A percentile compares a stretch with the other conserved stretches of the same genome.
Conservation (phyloP, 768 basidiomycete genomes). For the Imleria badia region DNA sequence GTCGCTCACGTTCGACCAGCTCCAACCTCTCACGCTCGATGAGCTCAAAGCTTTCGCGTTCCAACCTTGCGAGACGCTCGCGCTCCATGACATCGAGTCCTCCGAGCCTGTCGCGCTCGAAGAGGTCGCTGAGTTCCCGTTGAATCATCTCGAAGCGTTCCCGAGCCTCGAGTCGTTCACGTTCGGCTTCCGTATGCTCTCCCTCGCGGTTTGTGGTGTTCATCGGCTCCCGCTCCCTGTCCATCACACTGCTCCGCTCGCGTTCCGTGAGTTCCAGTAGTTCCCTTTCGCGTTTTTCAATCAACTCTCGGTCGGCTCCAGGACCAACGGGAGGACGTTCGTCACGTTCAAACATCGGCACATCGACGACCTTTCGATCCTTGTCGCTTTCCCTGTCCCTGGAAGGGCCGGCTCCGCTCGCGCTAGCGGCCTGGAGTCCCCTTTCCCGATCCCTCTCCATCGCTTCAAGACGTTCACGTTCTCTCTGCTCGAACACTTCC, state of each 20-base stretch:
- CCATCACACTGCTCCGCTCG: constrained; percentile 13
- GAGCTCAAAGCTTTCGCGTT: constrained; percentile 31
- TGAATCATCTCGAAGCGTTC: constrained; percentile 34
- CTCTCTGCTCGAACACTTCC: constrained; percentile 33
- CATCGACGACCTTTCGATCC: constrained; percentile 18
- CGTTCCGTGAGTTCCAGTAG: constrained; percentile 25
- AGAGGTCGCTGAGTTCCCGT: constrained; percentile 32
- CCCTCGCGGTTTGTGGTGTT: constrained; percentile 17
- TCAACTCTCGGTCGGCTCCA: constrained; percentile 21
- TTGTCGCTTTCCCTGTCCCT: constrained; percentile 27
- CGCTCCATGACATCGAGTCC: constrained; percentile 30
- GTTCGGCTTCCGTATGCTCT: constrained; percentile 24
- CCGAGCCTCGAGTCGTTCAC: constrained; percentile 25
- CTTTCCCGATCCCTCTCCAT: constrained; percentile 33
- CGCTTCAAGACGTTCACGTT: constrained; percentile 30
- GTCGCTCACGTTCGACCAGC: constrained; percentile 30
- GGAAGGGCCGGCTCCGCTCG: constrained; percentile 6
- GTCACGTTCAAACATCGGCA: constrained; percentile 19
- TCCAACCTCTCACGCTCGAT: constrained; percentile 32
- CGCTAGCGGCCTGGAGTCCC: constrained; percentile 18
- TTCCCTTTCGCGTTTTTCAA: constrained; percentile 30
- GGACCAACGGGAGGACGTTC: constrained; percentile 19
- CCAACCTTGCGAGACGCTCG: constrained; percentile 27
- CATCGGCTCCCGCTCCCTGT: constrained; percentile 20
- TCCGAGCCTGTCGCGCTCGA: constrained; percentile 30